Evolutionary conservation across 1,139 yeast species (phyloP), one percentile per base, ranked within the genome.

Genomic region (Candida sanyaensis): DNA sequence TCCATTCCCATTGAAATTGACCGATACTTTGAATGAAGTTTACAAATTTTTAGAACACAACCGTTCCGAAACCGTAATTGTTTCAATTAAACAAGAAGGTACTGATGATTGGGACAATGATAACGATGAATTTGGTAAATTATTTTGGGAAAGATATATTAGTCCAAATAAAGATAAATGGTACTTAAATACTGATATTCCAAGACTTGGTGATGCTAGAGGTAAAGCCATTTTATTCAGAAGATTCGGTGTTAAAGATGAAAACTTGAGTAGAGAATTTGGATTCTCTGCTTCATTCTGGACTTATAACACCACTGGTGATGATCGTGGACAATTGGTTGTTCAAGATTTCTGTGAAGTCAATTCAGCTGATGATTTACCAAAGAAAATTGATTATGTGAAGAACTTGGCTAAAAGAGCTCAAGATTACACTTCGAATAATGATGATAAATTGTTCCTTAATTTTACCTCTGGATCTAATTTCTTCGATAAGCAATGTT

Each of bases 331-430:
- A 6, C 45, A 60, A 7, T 74, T 84, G 57, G 81, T 77, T 23
- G 89, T 87, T 21, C 96, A 88, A 68, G 95, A 88, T 66, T 87
- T 75, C 71, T 84, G 88, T 65, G 92, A 86, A 63, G 75, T 88
- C 51, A 73, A 75, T 52, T 64, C 66, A 41, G 73, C 71, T 12
- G 74, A 69, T 10, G 89, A 83, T 55, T 75, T 86, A 50, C 63
- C 71, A 12, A 77, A 75, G 58, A 88, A 88, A 64, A 75, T 80
- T 23, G 68, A 67, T 11, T 83, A 80, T 58, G 82, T 87, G 54
- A 81, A 79, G 60, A 73, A 79, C 37, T 77, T 84, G 61, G 70
- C 85, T 44, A 64, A 75, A 45, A 75, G 75, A 50, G 88, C 95
- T 2, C 65, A 62, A 37, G 72, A 77, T 32, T 80, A 81, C 67